These are phyloP conservation scores for Phytophthora multivora DNA, from an alignment of 352 stramenopile species.

Conservation along the genomic window DNA sequence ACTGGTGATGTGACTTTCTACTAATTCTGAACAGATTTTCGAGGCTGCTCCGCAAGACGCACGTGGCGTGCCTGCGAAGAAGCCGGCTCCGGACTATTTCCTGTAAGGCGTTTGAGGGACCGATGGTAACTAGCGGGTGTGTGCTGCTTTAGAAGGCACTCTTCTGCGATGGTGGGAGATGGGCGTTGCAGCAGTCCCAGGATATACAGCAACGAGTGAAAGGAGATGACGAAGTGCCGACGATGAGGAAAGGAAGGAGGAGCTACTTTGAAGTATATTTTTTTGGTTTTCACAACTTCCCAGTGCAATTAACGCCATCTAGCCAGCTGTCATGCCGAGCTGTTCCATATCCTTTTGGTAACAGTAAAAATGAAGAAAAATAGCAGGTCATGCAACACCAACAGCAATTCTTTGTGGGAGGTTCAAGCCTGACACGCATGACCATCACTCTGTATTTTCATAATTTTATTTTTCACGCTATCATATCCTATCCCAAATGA, in stretches of 20 bases:
- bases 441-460: neutral
- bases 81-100: slow-evolving; percentile 99
- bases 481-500: slow-evolving; percentile 39
- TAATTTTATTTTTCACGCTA: neutral
- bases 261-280: slow-evolving; percentile 41
- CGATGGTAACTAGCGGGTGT: slow-evolving; percentile 34
- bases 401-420: too few relatives aligned
- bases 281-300: slow-evolving; percentile 27
- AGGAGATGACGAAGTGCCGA: slow-evolving; percentile 11
- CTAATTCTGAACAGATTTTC: slow-evolving; percentile 89
- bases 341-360: too few relatives aligned
- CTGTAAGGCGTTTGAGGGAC: slow-evolving; percentile 76
- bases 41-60: slow-evolving; percentile 97
- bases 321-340: too few relatives aligned
- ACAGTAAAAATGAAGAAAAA: too few relatives aligned
- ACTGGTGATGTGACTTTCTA: slow-evolving; percentile 15
- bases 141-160: slow-evolving; percentile 41
- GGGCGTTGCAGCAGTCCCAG: slow-evolving; percentile 25
- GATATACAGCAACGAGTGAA: slow-evolving; percentile 15
- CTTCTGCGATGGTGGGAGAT: slow-evolving; percentile 27
- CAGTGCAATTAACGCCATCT: slow-evolving; percentile 16
- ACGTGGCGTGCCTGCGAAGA: slow-evolving; percentile 97
- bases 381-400: too few relatives aligned
- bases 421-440: too few relatives aligned
- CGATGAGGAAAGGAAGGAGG: slow-evolving; percentile 12